A percentile compares a stretch with the other conserved stretches of the same genome.
phyloP scores from a whole-genome alignment of 305 asterid genomes.

The Solanum aculeatissimum region DNA sequence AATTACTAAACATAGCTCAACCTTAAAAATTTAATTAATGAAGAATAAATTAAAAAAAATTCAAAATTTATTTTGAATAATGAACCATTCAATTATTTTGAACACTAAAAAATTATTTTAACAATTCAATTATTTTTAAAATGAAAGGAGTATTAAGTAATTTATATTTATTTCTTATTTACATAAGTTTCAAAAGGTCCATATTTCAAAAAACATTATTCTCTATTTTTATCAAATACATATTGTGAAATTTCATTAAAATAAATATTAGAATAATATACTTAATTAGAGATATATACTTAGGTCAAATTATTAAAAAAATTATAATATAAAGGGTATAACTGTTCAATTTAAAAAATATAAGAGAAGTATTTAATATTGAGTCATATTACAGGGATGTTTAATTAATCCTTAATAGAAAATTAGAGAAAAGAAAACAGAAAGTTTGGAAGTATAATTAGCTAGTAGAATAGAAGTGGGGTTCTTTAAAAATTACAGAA shows the following conservation, averaged over 20 bases:
- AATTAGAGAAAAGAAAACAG: background rate
- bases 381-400: background rate
- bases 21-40: no score
- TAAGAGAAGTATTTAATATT: background rate
- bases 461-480: background rate
- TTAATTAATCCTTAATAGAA: background rate
- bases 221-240: background rate
- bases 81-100: no score
- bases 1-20: no score
- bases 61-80: no score
- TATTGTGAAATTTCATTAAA: background rate
- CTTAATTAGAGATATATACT: background rate
- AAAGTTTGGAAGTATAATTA: background rate
- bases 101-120: no score
- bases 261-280: background rate
- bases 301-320: background rate
- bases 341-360: background rate
- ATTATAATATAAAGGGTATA: background rate
- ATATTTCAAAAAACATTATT: no score
- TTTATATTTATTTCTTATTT: no score
- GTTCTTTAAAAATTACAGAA: background rate
- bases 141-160: no score
- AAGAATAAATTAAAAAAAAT: no score
- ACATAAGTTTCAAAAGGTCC: no score
- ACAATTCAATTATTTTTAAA: no score